Conservation (phyloP, 768 basidiomycete genomes). For the Suillus cothurnatus region DNA sequence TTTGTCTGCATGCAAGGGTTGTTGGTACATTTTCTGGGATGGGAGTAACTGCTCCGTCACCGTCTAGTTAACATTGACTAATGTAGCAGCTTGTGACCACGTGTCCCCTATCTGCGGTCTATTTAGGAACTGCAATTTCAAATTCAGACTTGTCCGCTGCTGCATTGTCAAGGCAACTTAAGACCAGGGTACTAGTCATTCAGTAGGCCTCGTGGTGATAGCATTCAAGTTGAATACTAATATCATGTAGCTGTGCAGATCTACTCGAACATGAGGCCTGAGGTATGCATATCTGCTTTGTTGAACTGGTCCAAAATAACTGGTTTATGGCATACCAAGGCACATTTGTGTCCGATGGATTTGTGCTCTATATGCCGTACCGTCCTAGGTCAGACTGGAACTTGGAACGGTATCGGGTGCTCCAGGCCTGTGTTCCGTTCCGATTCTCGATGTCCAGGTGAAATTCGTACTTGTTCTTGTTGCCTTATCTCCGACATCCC, state of each 20-base stretch:
- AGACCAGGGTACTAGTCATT: not conserved
- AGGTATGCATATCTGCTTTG: conserved; percentile 4
- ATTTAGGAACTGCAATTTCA: not conserved
- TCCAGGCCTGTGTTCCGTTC: not conserved
- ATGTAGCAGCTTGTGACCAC: not conserved
- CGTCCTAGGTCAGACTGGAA: not conserved
- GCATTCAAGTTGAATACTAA: not conserved
- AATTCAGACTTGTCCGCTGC: not conserved
- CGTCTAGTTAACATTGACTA: not conserved
- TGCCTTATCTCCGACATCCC: not conserved
- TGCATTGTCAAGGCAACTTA: not conserved
- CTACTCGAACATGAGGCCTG: not conserved
- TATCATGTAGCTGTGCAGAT: not conserved
- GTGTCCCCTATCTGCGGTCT: not conserved
- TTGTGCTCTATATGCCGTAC: not conserved
- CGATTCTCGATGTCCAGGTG: not conserved
- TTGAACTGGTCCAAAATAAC: not conserved
- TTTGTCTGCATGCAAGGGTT: not conserved
- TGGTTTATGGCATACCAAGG: not conserved
- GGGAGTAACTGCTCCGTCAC: not conserved
- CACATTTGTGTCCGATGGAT: not conserved
- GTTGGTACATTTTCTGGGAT: not conserved
- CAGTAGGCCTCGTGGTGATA: not conserved
- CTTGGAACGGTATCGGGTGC: not conserved
- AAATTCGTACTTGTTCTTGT: not conserved